Conservation (phyloP, 139 green algal species). For the Tetradesmus obliquus region DNA sequence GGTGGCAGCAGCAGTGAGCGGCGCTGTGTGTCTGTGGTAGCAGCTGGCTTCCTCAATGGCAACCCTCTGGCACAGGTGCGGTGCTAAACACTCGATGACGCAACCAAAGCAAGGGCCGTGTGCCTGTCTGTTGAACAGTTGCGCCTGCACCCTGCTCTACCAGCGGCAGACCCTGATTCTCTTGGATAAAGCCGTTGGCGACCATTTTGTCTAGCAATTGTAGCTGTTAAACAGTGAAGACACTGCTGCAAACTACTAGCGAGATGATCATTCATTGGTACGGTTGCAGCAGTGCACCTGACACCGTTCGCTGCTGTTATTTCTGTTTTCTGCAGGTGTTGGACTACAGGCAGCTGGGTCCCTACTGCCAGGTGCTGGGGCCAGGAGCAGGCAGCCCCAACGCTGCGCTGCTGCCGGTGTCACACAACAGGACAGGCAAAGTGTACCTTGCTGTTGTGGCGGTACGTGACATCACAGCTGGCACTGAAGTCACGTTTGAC, state of each 20-base stretch:
- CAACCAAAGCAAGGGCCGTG: no score
- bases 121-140: no score
- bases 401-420: constrained; percentile 10
- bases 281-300: not conserved
- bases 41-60: not conserved
- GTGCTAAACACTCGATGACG: not conserved
- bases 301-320: not conserved
- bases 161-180: no score
- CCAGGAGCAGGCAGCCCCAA: not conserved
- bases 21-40: not conserved
- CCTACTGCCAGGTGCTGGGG: not conserved
- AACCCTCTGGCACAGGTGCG: constrained; percentile 18
- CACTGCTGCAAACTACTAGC: not conserved
- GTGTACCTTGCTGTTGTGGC: constrained; percentile 11
- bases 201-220: not conserved
- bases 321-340: not conserved
- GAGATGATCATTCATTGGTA: not conserved
- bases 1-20: not conserved
- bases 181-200: no score
- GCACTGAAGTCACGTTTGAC: not conserved
- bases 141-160: no score
- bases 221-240: not conserved
- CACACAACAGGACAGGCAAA: constrained; percentile 18
- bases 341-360: not conserved
- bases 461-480: not conserved